A percentile compares a stretch with the other conserved stretches of the same genome.
These are phyloP conservation scores for Sarocladiaceae sp. DNA, from an alignment of 2,329 filamentous ascomycete genomes.

Conservation along the genomic window DNA sequence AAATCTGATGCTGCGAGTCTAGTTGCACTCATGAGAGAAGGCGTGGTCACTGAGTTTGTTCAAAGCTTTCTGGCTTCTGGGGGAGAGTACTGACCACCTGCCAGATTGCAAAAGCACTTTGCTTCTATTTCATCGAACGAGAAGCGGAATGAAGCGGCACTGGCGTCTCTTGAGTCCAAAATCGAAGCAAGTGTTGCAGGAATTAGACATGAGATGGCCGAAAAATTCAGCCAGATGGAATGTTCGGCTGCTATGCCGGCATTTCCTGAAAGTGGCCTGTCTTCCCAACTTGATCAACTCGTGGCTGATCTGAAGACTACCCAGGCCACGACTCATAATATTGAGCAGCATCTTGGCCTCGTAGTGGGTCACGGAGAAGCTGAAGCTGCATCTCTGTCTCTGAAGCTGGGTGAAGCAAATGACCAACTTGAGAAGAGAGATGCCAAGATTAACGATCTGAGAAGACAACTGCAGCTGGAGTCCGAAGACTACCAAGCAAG, in stretches of 20 bases:
- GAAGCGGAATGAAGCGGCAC: too few species aligned
- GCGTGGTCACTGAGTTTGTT: too few species aligned
- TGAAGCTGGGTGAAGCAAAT: slow-evolving; percentile 4
- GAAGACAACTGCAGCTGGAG: slow-evolving; percentile 15
- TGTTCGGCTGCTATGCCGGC: background rate
- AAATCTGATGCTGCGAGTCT: too few species aligned
- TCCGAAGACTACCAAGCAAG: slow-evolving; percentile 15
- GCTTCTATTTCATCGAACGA: too few species aligned
- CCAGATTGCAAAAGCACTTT: too few species aligned
- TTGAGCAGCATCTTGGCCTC: background rate
- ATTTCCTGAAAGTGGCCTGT: background rate
- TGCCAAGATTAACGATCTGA: slow-evolving; percentile 16
- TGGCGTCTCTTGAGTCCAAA: too few species aligned
- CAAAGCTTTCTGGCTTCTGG: too few species aligned
- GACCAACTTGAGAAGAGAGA: slow-evolving; percentile 11
- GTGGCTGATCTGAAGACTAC: background rate
- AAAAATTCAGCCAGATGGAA: too few species aligned
- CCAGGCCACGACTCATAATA: background rate
- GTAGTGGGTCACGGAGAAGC: background rate
- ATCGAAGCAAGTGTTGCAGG: too few species aligned
- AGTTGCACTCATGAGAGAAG: too few species aligned
- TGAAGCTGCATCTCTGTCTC: background rate
- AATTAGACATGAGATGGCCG: too few species aligned
- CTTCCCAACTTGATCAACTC: background rate
- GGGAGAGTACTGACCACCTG: too few species aligned